These are phyloP conservation scores for Termitomyces sp. DNA, from an alignment of 768 basidiomycete genomes.

Conservation along the genomic window DNA sequence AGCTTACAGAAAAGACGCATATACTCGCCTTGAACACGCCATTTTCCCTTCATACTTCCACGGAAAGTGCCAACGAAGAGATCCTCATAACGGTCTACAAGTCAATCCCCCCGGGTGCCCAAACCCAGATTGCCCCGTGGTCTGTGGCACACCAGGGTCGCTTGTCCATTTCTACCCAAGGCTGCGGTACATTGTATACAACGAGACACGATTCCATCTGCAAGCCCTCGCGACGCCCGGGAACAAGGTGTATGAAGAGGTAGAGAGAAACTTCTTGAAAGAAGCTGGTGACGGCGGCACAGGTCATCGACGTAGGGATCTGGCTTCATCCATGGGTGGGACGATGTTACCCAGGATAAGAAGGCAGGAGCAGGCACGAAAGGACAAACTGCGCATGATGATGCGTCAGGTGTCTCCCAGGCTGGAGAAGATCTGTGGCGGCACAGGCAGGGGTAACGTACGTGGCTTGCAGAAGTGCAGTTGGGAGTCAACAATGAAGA, in stretches of 20 bases:
- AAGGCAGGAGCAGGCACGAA: constrained; percentile 7
- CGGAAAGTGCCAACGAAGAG: constrained; percentile 62
- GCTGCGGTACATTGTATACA: constrained; percentile 45
- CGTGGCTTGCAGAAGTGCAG: constrained; percentile 42
- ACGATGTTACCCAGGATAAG: constrained; percentile 11
- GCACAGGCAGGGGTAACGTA: constrained; percentile 19
- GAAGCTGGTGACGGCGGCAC: neutral
- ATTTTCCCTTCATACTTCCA: constrained; percentile 73
- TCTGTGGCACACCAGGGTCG: constrained; percentile 81
- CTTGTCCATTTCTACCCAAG: constrained; percentile 60
- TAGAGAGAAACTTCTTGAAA: constrained; percentile 36
- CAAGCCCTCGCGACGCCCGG: constrained; percentile 28
- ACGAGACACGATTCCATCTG: constrained; percentile 32
- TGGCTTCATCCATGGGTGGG: constrained; percentile 11
- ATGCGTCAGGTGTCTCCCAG: constrained; percentile 24
- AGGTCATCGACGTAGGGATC: constrained; percentile 1
- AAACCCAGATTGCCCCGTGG: constrained; percentile 72
- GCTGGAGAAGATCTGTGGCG: constrained; percentile 43
- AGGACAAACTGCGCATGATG: constrained; percentile 21
- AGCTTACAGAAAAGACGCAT: constrained; percentile 40
- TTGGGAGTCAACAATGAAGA: constrained; percentile 59
- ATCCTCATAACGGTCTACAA: constrained; percentile 17
- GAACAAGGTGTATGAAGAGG: constrained; percentile 34
- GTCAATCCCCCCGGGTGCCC: constrained; percentile 67
- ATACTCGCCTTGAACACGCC: constrained; percentile 39